Evolutionary conservation across 1,284 basidiomycete species (phyloP).

Genomic region (Cystobasidium pallidum): DNA sequence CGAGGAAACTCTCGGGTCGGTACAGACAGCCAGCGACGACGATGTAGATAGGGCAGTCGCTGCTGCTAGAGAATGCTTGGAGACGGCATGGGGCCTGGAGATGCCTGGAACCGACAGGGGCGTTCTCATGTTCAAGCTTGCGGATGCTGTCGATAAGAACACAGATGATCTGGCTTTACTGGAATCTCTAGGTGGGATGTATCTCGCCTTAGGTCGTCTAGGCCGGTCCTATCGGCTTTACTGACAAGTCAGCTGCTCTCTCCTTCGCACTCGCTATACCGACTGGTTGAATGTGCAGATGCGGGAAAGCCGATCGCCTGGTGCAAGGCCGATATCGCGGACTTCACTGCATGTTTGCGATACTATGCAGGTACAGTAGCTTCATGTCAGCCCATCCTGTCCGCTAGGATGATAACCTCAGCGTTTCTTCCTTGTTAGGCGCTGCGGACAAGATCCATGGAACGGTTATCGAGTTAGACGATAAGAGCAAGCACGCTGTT

Average conservation of each 20-base stretch:
- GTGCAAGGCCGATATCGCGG: conserved; percentile 49
- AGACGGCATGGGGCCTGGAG: conserved; percentile 48
- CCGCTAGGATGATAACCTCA: not conserved
- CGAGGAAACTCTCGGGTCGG: conserved; percentile 38
- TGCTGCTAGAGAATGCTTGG: conserved; percentile 45
- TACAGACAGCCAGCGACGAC: conserved; percentile 35
- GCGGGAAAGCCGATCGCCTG: conserved; percentile 48
- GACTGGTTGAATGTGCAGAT: too few species aligned
- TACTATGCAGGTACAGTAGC: conserved; percentile 47
- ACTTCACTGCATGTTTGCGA: conserved; percentile 47
- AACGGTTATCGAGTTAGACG: conserved; percentile 55
- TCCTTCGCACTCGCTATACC: too few species aligned
- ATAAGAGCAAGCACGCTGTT: conserved; percentile 52
- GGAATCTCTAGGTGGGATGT: conserved; percentile 29
- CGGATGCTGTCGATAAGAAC: conserved; percentile 43
- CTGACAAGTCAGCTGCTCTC: too few species aligned
- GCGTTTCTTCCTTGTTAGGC: conserved; percentile 16
- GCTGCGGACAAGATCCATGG: conserved; percentile 55
- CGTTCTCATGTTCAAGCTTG: conserved; percentile 46
- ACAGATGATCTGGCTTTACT: conserved; percentile 40
- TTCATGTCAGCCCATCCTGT: not conserved
- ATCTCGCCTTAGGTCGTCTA: too few species aligned
- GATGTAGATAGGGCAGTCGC: conserved; percentile 49
- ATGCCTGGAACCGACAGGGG: conserved; percentile 43
- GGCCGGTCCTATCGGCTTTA: too few species aligned